These are phyloP conservation scores for Noccaea bulbosa DNA, from an alignment of 345 rosid species.

Conservation along the genomic window DNA sequence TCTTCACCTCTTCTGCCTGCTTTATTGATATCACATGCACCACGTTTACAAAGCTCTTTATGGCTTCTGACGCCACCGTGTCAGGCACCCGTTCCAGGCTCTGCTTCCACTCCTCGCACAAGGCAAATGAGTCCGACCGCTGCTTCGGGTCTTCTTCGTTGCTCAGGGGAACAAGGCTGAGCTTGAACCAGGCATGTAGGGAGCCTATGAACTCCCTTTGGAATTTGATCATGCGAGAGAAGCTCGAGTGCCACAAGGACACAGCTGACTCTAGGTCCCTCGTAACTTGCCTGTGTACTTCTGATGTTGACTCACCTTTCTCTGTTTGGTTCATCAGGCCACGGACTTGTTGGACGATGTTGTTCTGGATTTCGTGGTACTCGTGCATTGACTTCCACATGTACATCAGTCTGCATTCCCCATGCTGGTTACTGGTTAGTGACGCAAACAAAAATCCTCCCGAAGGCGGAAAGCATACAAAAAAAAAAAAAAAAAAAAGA, in stretches of 20 bases:
- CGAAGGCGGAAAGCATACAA: too few relatives aligned
- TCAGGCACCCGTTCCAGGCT: conserved; percentile 90
- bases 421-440: background rate
- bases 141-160: conserved; percentile 53
- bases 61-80: conserved; percentile 93
- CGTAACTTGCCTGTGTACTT: conserved; percentile 82
- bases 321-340: conserved; percentile 73
- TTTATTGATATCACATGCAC: conserved; percentile 71
- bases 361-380: conserved; percentile 78
- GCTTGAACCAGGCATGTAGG: conserved; percentile 93
- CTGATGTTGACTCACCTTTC: conserved; percentile 79
- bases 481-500: too few relatives aligned
- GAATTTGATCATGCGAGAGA: conserved; percentile 75
- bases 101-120: conserved; percentile 90
- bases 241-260: conserved; percentile 84
- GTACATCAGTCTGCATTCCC: conserved; percentile 74
- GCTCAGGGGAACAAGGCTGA: conserved; percentile 69
- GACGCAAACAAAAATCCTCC: background rate
- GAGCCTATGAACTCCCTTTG: conserved; percentile 75
- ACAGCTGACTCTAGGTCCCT: conserved; percentile 88
- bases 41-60: conserved; percentile 84
- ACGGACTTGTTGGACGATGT: conserved; percentile 87
- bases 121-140: conserved; percentile 56
- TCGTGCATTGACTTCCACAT: conserved; percentile 95
- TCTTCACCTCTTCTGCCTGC: conserved; percentile 82